These are phyloP conservation scores for Astragalus glycyphyllos DNA, from an alignment of 306 rosid genomes.

Conservation along the genomic window DNA sequence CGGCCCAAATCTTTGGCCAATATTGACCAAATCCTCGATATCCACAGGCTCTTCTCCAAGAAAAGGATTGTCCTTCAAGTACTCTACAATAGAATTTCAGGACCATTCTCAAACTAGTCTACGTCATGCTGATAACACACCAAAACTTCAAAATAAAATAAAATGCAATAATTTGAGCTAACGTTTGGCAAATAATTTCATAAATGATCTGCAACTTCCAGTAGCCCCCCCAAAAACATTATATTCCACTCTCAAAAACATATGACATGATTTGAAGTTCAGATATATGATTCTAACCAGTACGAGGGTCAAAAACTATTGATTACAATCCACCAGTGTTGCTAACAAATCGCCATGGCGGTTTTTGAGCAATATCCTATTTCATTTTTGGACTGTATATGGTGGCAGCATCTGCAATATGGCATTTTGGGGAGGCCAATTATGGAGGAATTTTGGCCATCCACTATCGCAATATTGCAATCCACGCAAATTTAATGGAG, in stretches of 20 bases:
- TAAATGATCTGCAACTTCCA: conserved; percentile 30
- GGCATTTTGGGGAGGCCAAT: too few relatives aligned
- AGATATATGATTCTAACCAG: conserved; percentile 6
- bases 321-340: neutral
- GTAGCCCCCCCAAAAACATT: conserved; percentile 20
- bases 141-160: conserved; percentile 36
- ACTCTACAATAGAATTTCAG: conserved; percentile 59
- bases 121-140: conserved; percentile 22
- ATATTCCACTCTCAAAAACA: conserved; percentile 20
- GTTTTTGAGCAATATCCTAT: too few relatives aligned
- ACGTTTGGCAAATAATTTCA: conserved; percentile 28
- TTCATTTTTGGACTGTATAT: too few relatives aligned
- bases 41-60: conserved; percentile 96
- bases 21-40: conserved; percentile 91
- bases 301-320: neutral
- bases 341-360: too few relatives aligned
- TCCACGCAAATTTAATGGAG: neutral
- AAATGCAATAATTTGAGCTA: conserved; percentile 34
- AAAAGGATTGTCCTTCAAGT: conserved; percentile 70
- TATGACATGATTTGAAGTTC: neutral
- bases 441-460: too few relatives aligned
- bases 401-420: too few relatives aligned
- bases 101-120: conserved; percentile 40
- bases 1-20: conserved; percentile 85
- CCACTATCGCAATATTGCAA: too few relatives aligned